These are phyloP conservation scores for Benincasa hispida DNA, from an alignment of 306 rosid species.

Conservation along the genomic window DNA sequence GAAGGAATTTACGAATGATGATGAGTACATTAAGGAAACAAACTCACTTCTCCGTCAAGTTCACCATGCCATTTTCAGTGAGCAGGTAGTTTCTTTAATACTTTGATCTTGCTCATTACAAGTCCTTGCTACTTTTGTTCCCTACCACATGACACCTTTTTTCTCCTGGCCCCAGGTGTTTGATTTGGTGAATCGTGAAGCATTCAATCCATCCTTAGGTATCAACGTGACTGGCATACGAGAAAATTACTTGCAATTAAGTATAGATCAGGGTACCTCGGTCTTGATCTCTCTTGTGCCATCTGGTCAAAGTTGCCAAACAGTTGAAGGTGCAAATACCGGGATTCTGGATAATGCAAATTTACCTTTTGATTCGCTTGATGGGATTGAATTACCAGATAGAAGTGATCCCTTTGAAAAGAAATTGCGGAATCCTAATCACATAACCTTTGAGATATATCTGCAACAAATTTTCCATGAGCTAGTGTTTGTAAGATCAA, in stretches of 20 bases:
- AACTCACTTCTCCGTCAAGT: constrained; percentile 66
- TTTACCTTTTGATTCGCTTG: constrained; percentile 66
- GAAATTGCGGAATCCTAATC: constrained; percentile 35
- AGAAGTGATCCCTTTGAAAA: constrained; percentile 28
- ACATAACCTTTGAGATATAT: constrained; percentile 63
- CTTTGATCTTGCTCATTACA: background rate
- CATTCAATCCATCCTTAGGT: constrained; percentile 51
- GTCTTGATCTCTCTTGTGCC: constrained; percentile 65
- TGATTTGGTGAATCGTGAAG: constrained; percentile 82
- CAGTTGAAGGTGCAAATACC: constrained; percentile 25
- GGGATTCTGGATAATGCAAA: constrained; percentile 39
- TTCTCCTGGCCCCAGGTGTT: constrained; percentile 51
- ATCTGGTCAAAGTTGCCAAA: constrained; percentile 36
- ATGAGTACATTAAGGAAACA: constrained; percentile 59
- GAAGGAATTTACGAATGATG: constrained; percentile 40
- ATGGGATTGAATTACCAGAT: constrained; percentile 42
- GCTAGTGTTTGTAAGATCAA: constrained; percentile 54
- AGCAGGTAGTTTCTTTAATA: constrained; percentile 34
- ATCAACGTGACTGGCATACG: constrained; percentile 83
- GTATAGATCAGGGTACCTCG: constrained; percentile 59
- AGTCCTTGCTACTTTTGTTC: background rate
- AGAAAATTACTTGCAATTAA: constrained; percentile 74
- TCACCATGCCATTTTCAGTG: constrained; percentile 69
- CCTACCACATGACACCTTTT: background rate
- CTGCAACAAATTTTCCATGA: constrained; percentile 76